Percentiles rank a stretch among this genome's conserved stretches.
phyloP scores from a whole-genome alignment of 345 rosid species.

The Gossypium longicalyx region DNA sequence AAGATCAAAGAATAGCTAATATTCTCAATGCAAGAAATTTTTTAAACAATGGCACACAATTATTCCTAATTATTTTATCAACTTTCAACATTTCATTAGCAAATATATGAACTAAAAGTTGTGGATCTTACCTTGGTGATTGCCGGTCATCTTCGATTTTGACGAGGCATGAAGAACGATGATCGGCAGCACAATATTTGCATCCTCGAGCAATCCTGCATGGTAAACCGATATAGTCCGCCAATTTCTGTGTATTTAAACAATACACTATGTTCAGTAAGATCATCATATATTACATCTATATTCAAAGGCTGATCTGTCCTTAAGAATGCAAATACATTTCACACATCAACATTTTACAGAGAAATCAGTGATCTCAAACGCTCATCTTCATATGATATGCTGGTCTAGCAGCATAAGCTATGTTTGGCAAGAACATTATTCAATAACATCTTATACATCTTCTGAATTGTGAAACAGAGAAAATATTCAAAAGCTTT shows the following conservation, averaged over 20 bases:
- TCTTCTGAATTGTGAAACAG: background rate
- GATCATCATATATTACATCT: background rate
- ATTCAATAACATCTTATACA: background rate
- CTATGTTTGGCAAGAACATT: background rate
- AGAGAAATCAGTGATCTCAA: background rate
- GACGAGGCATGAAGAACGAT: slow-evolving; percentile 89
- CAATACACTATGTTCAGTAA: slow-evolving; percentile 4
- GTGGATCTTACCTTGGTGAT: slow-evolving; percentile 50
- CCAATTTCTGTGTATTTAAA: slow-evolving; percentile 72
- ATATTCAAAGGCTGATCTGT: slow-evolving; percentile 13
- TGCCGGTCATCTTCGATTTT: slow-evolving; percentile 73
- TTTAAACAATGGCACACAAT: background rate
- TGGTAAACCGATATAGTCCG: slow-evolving; percentile 88
- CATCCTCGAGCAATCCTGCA: slow-evolving; percentile 98
- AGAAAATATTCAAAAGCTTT: background rate
- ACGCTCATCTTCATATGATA: background rate
- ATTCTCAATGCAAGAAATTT: background rate
- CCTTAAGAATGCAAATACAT: background rate
- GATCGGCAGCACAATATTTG: slow-evolving; percentile 75
- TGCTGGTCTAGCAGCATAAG: background rate
- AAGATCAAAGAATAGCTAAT: background rate
- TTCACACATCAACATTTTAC: background rate
- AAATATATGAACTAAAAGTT: background rate
- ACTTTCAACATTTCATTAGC: background rate
- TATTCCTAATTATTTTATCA: background rate